Conservation (phyloP, 345 rosid genomes). For the Brassica carinata region DNA sequence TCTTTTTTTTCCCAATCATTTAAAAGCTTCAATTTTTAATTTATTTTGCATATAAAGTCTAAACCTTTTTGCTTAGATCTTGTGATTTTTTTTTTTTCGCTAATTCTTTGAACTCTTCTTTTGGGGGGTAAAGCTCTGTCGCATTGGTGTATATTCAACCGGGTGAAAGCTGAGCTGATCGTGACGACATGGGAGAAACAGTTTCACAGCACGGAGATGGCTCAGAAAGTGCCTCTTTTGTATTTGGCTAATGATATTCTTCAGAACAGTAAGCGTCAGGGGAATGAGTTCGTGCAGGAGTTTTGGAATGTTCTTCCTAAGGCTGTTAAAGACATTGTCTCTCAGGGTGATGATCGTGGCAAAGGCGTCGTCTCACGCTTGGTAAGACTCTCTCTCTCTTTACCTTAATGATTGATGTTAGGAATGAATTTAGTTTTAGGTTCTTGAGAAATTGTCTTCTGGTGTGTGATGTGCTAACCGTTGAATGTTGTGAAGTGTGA, state of each 20-base stretch:
- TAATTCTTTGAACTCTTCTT: neutral
- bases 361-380: slow-evolving; percentile 75
- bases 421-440: neutral
- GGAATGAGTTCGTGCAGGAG: slow-evolving; percentile 84
- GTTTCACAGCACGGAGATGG: slow-evolving; percentile 65
- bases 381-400: slow-evolving; percentile 42
- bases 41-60: neutral
- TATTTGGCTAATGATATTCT: slow-evolving; percentile 91
- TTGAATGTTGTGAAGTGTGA: neutral
- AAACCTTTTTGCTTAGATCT: neutral
- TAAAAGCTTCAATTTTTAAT: neutral
- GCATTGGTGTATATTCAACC: slow-evolving; percentile 89
- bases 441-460: slow-evolving; percentile 11
- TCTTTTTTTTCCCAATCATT: neutral
- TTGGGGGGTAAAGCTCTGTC: slow-evolving; percentile 59
- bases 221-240: slow-evolving; percentile 81
- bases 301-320: slow-evolving; percentile 91
- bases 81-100: neutral
- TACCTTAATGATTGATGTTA: slow-evolving; percentile 10
- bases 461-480: neutral
- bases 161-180: slow-evolving; percentile 73
- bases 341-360: slow-evolving; percentile 72
- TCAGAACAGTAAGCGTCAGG: slow-evolving; percentile 90
- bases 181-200: slow-evolving; percentile 90
- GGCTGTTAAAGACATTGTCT: slow-evolving; percentile 67